phyloP scores from a whole-genome alignment of 352 stramenopile species.

The Phytophthora nicotianae region DNA sequence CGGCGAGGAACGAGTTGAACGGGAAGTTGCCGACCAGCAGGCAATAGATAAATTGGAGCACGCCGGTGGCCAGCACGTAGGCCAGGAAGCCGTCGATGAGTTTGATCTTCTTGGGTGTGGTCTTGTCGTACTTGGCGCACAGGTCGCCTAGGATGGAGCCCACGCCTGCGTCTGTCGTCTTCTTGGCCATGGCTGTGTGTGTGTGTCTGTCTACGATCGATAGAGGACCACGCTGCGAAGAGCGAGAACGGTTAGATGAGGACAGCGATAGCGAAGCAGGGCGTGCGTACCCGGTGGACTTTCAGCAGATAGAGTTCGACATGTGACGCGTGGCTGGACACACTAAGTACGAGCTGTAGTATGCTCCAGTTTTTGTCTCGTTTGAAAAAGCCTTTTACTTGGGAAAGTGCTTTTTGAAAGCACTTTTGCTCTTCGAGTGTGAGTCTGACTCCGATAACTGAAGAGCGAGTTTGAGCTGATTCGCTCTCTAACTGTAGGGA shows the following conservation, averaged over 20 bases:
- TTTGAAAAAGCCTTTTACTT: too few species aligned
- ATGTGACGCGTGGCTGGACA: not conserved
- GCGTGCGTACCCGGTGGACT: constrained; percentile 6
- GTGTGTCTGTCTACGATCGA: constrained; percentile 6
- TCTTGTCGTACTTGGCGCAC: constrained; percentile 78
- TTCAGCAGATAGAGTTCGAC: constrained; percentile 8
- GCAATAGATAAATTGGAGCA: constrained; percentile 94
- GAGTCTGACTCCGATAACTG: too few species aligned
- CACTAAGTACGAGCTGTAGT: constrained; percentile 1
- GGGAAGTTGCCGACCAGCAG: constrained; percentile 89
- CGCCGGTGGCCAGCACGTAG: constrained; percentile 87
- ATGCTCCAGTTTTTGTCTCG: not conserved
- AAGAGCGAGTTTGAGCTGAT: too few species aligned
- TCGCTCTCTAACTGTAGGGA: too few species aligned
- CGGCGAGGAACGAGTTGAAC: constrained; percentile 93
- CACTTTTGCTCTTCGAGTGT: too few species aligned
- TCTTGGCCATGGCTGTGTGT: constrained; percentile 37
- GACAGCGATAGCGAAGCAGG: not conserved
- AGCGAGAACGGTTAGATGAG: not conserved
- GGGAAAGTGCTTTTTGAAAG: too few species aligned
- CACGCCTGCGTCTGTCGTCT: constrained; percentile 40
- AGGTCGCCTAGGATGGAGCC: constrained; percentile 72
- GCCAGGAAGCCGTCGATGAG: constrained; percentile 91
- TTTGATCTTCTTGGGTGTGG: constrained; percentile 88
- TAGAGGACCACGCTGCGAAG: constrained; percentile 13